Conservation (phyloP, 495 filamentous ascomycete genomes). For the Tuber brumale region DNA sequence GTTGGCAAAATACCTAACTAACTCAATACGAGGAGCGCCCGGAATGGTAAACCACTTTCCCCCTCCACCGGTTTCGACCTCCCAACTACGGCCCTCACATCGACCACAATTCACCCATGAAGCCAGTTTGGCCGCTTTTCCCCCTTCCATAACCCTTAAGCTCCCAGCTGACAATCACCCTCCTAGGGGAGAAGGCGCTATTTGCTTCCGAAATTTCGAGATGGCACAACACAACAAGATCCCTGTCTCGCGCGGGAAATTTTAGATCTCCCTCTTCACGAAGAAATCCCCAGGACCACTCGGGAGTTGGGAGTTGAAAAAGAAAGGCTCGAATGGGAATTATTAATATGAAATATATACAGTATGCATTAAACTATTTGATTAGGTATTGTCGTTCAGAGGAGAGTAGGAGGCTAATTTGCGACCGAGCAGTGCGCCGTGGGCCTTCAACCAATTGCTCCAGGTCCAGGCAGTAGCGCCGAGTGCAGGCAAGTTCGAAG, state of each 20-base stretch:
- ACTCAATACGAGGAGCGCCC: neutral
- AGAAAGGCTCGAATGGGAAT: neutral
- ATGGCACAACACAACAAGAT: neutral
- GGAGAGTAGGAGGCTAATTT: neutral
- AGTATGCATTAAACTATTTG: neutral
- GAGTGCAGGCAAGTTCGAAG: neutral
- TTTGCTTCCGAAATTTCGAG: neutral
- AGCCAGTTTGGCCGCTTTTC: neutral
- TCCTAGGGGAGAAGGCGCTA: neutral
- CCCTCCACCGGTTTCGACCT: neutral
- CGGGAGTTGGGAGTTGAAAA: neutral
- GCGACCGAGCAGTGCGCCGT: neutral
- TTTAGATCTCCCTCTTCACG: neutral
- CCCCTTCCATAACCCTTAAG: neutral
- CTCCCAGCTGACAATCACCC: neutral
- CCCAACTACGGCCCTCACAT: neutral
- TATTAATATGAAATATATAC: neutral
- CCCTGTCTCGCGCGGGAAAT: neutral
- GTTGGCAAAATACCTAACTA: neutral
- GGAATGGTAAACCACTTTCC: neutral
- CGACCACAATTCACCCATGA: neutral
- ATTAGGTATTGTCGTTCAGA: neutral
- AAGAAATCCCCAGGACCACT: neutral
- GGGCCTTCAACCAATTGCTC: neutral
- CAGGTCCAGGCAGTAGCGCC: neutral